phyloP scores from a whole-genome alignment of 345 rosid genomes.

The Acer yangbiense region DNA sequence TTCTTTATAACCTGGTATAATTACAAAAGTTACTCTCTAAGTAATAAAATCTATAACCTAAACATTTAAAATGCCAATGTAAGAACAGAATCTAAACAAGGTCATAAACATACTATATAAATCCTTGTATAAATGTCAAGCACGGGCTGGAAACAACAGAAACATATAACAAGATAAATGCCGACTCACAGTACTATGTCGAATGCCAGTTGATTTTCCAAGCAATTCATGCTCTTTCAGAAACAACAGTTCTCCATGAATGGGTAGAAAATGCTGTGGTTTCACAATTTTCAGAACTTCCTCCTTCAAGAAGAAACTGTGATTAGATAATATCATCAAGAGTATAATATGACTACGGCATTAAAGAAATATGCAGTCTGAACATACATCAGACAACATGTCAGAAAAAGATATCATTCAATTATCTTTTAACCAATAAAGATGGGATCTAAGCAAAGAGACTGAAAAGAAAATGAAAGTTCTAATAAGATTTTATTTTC shows the following conservation, averaged over 20 bases:
- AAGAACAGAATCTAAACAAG: not conserved
- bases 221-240: constrained; percentile 96
- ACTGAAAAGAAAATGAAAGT: not conserved
- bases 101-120: not conserved
- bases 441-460: not conserved
- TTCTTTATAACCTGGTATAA: constrained; percentile 87
- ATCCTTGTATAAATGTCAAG: not conserved
- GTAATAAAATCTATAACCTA: not conserved
- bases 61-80: not conserved
- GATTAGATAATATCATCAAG: constrained; percentile 13
- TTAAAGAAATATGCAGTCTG: not conserved
- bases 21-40: constrained; percentile 2
- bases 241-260: constrained; percentile 97
- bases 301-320: constrained; percentile 58
- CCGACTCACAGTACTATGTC: constrained; percentile 82
- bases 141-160: not conserved
- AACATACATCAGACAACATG: not conserved
- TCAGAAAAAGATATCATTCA: not conserved
- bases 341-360: not conserved
- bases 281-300: constrained; percentile 93
- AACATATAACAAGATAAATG: constrained; percentile 11
- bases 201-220: constrained; percentile 91
- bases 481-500: not conserved
- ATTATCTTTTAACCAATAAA: not conserved
- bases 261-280: constrained; percentile 97